Evolutionary conservation across 2,329 filamentous ascomycete species (phyloP), one percentile per base, ranked within the genome.

Genomic region (Paracoccidioides brasiliensis): DNA sequence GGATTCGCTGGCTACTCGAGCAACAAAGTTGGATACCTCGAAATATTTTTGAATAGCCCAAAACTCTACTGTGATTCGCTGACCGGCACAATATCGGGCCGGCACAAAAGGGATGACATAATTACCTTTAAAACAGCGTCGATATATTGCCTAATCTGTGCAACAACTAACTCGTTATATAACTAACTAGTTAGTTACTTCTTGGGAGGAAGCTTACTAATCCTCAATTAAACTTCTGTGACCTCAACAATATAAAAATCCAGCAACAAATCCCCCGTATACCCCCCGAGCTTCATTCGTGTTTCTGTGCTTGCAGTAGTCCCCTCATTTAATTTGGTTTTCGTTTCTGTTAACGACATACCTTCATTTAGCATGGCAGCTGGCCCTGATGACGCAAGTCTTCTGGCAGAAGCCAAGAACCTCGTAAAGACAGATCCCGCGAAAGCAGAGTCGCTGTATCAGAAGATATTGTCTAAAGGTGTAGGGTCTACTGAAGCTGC

Each of bases 341-440:
- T 49, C 30, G 38, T 56, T 53, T 43, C 44, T 41, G 41, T 38
- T 38, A 38, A 22, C 38, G 28, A 15, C 44, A n/a, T 38, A 45
- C 28, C 46, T 53, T 52, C 46, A 43, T 59, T 55, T 59, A 70
- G 60, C 59, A 78, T 79, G 78, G 76, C 76, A 60, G 69, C 72
- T 59, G 67, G 65, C 62, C 71, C 71, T 59, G 76, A 79, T 61
- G 77, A 76, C 62, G 76, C 78, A 63, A 76, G 79, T 70, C 80
- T 85, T 77, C 84, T 96, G 80, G 83, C 85, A 74, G 89, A 96
- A 80, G 91, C 90, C 70, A 85, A 91, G 79, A 84, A 86, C 77
- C 76, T 91, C 67, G 81, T 82, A 63, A 90, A 88, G 76, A 80
- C 84, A 61, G 82, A 95, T 68, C 86, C 90, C 62, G 76, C 80